Conservation (phyloP, 2,329 filamentous ascomycete genomes). For the Arthrobotrys megalospora region DNA sequence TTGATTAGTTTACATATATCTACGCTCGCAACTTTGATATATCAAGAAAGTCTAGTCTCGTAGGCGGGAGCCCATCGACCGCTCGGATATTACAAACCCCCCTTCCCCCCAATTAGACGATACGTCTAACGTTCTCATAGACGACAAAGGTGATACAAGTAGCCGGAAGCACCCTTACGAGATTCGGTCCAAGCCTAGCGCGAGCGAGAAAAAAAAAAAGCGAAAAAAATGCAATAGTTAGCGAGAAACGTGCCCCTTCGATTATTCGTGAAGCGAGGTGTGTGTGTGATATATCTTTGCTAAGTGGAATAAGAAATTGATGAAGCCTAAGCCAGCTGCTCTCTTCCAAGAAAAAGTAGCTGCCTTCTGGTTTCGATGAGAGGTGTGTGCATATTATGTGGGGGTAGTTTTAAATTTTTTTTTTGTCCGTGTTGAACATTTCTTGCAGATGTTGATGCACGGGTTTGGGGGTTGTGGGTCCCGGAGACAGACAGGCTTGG, state of each 20-base stretch:
- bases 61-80: background rate
- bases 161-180: conserved; percentile 91
- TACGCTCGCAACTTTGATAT: background rate
- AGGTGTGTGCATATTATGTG: conserved; percentile 4
- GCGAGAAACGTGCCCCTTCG: conserved; percentile 4
- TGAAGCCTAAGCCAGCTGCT: no score
- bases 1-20: conserved; percentile 16
- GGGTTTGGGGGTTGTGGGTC: conserved; percentile 16
- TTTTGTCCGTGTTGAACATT: conserved; percentile 11
- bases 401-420: conserved; percentile 18
- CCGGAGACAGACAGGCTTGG: conserved; percentile 28
- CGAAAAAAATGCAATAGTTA: conserved; percentile 24
- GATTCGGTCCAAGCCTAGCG: conserved; percentile 79
- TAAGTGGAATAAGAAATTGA: background rate
- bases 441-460: conserved; percentile 15
- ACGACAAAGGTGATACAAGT: conserved; percentile 98
- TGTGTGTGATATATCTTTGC: background rate
- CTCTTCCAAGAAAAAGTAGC: conserved; percentile 24
- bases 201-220: conserved; percentile 4
- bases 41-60: background rate
- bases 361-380: conserved; percentile 37
- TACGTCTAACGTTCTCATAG: conserved; percentile 87
- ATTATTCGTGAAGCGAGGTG: background rate
- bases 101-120: conserved; percentile 14
- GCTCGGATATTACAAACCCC: background rate